phyloP scores from a whole-genome alignment of 495 filamentous ascomycete genomes.

The Glutinoglossum americanum region DNA sequence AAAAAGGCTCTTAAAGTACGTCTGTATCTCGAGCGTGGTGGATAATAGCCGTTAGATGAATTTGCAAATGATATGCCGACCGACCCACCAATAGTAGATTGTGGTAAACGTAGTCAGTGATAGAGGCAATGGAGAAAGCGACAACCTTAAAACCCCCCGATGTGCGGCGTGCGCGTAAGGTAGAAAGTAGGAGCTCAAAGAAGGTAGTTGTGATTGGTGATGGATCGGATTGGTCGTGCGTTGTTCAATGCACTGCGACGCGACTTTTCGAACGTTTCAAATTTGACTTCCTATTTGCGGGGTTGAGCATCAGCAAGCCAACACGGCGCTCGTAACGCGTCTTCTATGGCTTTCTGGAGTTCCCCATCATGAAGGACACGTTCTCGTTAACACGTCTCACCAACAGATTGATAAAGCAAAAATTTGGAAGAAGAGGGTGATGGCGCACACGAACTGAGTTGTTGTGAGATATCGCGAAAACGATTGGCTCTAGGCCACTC shows the following conservation, averaged over 20 bases:
- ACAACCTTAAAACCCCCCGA: not conserved
- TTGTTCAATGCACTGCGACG: not conserved
- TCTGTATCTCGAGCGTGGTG: not conserved
- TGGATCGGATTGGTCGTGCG: not conserved
- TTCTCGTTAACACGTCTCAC: not conserved
- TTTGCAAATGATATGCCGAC: not conserved
- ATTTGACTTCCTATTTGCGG: not conserved
- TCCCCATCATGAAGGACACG: not conserved
- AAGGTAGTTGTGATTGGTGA: not conserved
- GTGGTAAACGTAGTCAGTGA: not conserved
- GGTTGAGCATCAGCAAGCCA: not conserved
- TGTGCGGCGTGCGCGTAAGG: not conserved
- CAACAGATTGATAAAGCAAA: not conserved
- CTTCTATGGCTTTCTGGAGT: not conserved
- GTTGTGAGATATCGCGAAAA: not conserved
- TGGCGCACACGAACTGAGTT: not conserved
- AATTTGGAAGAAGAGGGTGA: not conserved
- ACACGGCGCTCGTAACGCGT: not conserved
- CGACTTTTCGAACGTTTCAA: not conserved
- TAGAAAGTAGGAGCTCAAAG: not conserved
- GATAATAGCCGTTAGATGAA: not conserved
- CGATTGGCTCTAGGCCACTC: not conserved
- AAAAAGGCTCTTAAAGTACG: not conserved
- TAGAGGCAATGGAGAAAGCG: not conserved
- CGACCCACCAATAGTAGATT: not conserved